A percentile compares a stretch with the other conserved stretches of the same genome.
Evolutionary conservation across 768 basidiomycete genomes (phyloP).

Genomic region (Tylopilus sp.): DNA sequence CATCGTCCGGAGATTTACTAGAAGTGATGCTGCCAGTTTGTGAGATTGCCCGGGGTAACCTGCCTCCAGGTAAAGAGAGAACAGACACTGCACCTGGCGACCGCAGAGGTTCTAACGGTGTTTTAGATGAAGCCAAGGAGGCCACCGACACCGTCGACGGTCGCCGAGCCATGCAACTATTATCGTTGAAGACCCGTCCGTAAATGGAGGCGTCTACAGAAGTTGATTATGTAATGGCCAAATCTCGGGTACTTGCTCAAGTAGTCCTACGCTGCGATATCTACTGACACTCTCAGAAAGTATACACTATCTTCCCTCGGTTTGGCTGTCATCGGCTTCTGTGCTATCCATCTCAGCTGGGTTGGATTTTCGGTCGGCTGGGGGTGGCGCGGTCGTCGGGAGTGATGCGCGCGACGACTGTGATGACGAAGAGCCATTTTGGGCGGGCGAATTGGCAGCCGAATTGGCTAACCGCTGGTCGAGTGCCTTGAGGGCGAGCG

Average conservation of each 20-base stretch:
- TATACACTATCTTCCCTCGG: conserved; percentile 23
- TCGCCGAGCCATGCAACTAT: conserved; percentile 38
- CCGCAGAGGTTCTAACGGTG: conserved; percentile 6
- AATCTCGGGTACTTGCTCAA: background rate
- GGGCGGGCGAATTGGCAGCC: conserved; percentile 27
- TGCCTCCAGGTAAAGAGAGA: conserved; percentile 9
- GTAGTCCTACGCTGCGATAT: conserved; percentile 4
- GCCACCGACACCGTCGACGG: conserved; percentile 35
- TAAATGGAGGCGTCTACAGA: background rate
- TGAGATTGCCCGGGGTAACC: conserved; percentile 4
- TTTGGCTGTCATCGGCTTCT: conserved; percentile 17
- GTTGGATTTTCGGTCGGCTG: conserved; percentile 30
- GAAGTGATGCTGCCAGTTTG: conserved; percentile 10
- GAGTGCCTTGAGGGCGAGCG: conserved; percentile 93
- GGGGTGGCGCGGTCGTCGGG: conserved; percentile 30
- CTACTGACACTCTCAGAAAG: conserved; percentile 6
- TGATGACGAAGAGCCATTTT: conserved; percentile 28
- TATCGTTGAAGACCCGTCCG: background rate
- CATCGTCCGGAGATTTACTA: conserved; percentile 17
- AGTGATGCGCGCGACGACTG: conserved; percentile 28
- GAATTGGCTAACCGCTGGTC: conserved; percentile 86
- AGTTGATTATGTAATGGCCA: conserved; percentile 22
- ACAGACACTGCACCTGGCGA: conserved; percentile 3
- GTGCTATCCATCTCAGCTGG: conserved; percentile 19
- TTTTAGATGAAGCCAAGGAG: conserved; percentile 22